Percentiles rank a stretch among this genome's conserved stretches.
Conservation (phyloP, 768 basidiomycete species). For the Collybia nuda region DNA sequence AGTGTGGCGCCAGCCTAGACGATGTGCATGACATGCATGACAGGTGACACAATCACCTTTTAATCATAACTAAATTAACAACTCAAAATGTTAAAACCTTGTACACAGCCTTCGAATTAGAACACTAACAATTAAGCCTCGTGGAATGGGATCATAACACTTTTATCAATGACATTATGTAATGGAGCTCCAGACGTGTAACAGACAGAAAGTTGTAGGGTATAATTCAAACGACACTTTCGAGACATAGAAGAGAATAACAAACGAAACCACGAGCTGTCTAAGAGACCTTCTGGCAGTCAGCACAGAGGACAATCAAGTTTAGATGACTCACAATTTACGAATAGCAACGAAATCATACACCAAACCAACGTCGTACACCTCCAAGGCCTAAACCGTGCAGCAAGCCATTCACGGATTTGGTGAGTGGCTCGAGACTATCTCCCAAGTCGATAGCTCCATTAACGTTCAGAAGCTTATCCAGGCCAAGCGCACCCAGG, state of each 20-base stretch:
- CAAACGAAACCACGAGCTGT: conserved; percentile 1
- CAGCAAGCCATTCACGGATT: conserved; percentile 9
- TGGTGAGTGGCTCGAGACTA: not conserved
- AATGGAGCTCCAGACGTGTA: not conserved
- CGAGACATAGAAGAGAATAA: not conserved
- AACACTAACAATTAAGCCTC: no score
- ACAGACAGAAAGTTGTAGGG: not conserved
- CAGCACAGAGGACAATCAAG: not conserved
- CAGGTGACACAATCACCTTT: no score
- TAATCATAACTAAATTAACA: no score
- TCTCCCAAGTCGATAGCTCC: conserved; percentile 8
- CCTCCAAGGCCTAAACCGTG: conserved; percentile 10
- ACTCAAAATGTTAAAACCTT: no score
- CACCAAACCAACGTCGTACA: conserved; percentile 8
- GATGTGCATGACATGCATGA: no score
- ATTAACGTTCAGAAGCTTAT: conserved; percentile 6
- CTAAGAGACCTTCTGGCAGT: not conserved
- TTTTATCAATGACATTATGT: no score
- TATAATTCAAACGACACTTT: not conserved
- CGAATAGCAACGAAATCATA: conserved; percentile 1
- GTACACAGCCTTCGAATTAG: no score
- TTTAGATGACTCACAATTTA: conserved; percentile 3
- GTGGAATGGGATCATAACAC: no score
- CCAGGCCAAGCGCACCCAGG: conserved; percentile 14
- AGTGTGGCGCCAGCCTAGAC: no score